Base-by-base conservation (phyloP, 2,329 filamentous ascomycete genomes). In the Falciphora oryzae region DNA sequence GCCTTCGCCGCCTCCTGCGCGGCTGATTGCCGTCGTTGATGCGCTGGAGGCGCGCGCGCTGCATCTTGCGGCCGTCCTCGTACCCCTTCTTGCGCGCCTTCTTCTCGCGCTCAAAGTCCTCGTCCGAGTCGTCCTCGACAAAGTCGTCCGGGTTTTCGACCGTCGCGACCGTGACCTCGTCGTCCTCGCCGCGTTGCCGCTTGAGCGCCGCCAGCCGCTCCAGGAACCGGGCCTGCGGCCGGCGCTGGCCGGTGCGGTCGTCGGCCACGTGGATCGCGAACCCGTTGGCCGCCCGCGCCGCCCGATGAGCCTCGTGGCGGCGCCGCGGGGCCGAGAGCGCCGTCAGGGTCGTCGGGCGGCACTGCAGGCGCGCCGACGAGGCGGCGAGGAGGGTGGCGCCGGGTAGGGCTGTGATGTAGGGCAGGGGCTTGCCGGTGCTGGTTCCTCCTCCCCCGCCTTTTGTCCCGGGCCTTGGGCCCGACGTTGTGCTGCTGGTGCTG, bases 301-400 rank as follows among this genome's bases (percentile, higher is more conserved):
- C 58, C 38, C 44, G 38, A 18, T 32, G 58, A n/a, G 25, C 31
- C 16, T 22, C 32, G 53, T 57, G 57, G 27, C 63, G 64, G 27
- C 50, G 65, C 7, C 64, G 67, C 61, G 70, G 62, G 27, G 44
- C 38, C 57, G 25, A 18, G 28, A 38, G 57, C 57, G 29, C 35
- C 31, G 56, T 53, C 29, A 63, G 31, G 25, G 62, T 57, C 10
- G 58, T 69, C 65, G 7, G 65, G 25, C 2, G 67, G 59, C 67
- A 70, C 31, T 65, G 29, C 28, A 71, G 67, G 28, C 68, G 68
- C 6, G 65, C 67, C 1, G 68, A 64, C 11, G 69, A 65, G 0
- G 69, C 68, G 67, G 66, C 78, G 75, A 80, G 63, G 32, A 70
- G 63, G 3, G 62, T 63, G 10, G 62, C 62, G 13, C 62, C 62